Conservation (phyloP, 345 rosid genomes). For the Laguncularia racemosa region DNA sequence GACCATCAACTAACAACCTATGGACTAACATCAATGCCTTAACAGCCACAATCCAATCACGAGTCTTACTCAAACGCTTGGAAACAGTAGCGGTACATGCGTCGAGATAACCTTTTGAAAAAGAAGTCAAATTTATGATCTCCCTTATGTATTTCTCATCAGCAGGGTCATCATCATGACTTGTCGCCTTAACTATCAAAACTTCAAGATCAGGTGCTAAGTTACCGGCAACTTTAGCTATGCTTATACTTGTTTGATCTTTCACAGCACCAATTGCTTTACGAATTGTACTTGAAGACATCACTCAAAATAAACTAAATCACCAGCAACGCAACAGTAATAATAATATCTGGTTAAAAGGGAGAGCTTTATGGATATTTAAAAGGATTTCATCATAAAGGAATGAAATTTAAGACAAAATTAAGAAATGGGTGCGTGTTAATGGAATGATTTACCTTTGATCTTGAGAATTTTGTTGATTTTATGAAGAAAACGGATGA, state of each 20-base stretch:
- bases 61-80: conserved; percentile 59
- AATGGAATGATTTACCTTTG: too few species aligned
- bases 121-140: conserved; percentile 47
- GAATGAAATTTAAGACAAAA: too few species aligned
- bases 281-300: conserved; percentile 78
- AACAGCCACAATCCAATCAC: conserved; percentile 86
- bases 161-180: conserved; percentile 78
- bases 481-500: too few species aligned
- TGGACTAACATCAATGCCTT: conserved; percentile 67
- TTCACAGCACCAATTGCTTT: conserved; percentile 90
- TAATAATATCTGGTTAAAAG: background rate
- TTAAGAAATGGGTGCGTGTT: too few species aligned
- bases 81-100: conserved; percentile 63
- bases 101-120: conserved; percentile 50
- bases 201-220: conserved; percentile 88
- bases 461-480: too few species aligned
- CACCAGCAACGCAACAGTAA: too few species aligned
- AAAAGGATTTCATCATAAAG: too few species aligned
- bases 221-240: conserved; percentile 84
- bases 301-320: conserved; percentile 5
- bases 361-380: background rate
- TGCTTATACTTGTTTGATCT: conserved; percentile 80
- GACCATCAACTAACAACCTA: conserved; percentile 54
- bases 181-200: conserved; percentile 76
- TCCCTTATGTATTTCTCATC: conserved; percentile 66